Conservation (phyloP, 768 basidiomycete species). For the Pleurotus citrinopileatus region DNA sequence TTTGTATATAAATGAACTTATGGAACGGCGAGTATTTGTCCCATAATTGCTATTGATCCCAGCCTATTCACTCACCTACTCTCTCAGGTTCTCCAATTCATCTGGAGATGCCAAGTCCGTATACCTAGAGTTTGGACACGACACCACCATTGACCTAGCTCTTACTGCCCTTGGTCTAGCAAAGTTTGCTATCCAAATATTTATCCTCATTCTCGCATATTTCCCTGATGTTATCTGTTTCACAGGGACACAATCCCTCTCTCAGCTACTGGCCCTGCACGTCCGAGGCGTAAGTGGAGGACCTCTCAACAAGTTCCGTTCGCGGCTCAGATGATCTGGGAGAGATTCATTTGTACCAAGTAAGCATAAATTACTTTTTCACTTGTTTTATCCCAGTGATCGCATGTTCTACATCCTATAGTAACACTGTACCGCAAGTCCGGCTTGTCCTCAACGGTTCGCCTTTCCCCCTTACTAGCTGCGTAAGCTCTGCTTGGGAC, state of each 20-base stretch:
- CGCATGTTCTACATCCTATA: slow-evolving; percentile 10
- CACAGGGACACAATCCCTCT: slow-evolving; percentile 31
- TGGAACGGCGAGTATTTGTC: slow-evolving; percentile 27
- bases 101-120: slow-evolving; percentile 28
- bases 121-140: slow-evolving; percentile 42
- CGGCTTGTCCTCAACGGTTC: slow-evolving; percentile 39
- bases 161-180: slow-evolving; percentile 35
- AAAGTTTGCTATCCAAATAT: slow-evolving; percentile 26
- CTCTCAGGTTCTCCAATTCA: slow-evolving; percentile 29
- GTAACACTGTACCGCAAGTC: slow-evolving; percentile 32
- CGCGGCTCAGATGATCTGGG: slow-evolving; percentile 41
- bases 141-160: slow-evolving; percentile 35
- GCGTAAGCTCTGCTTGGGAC: slow-evolving; percentile 26
- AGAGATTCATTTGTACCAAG: slow-evolving; percentile 33
- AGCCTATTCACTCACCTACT: not conserved
- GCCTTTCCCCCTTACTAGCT: slow-evolving; percentile 35
- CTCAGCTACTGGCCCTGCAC: slow-evolving; percentile 20
- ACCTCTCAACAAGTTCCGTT: slow-evolving; percentile 41
- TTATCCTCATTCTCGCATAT: not conserved
- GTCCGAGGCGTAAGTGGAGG: slow-evolving; percentile 29
- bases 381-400: slow-evolving; percentile 3
- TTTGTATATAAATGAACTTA: slow-evolving; percentile 35
- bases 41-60: not conserved
- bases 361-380: slow-evolving; percentile 19
- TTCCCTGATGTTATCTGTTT: not conserved